Percentiles rank a stretch among this genome's conserved stretches.
phyloP scores from a whole-genome alignment of 306 rosid species.

The Vachellia collinsii region DNA sequence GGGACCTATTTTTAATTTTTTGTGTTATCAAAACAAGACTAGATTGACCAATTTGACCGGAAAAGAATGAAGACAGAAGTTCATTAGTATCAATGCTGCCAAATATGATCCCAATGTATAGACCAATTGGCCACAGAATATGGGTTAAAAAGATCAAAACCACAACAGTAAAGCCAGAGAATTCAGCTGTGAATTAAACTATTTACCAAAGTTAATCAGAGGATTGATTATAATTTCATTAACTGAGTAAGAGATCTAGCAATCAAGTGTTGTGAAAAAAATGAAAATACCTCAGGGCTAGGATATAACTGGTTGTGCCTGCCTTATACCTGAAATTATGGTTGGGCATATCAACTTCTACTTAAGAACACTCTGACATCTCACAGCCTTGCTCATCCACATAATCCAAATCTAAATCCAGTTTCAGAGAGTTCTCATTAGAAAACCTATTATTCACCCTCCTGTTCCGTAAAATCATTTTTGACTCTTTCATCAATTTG shows the following conservation, averaged over 20 bases:
- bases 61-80: background rate
- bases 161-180: background rate
- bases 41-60: no score
- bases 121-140: background rate
- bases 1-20: no score
- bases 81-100: background rate
- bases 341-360: background rate
- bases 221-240: background rate
- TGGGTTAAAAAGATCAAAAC: background rate
- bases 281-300: slow-evolving; percentile 30
- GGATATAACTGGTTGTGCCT: background rate
- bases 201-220: slow-evolving; percentile 14
- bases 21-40: no score
- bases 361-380: slow-evolving; percentile 36
- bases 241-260: background rate
- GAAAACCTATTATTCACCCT: slow-evolving; percentile 53
- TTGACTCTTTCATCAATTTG: slow-evolving; percentile 67
- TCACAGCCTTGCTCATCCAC: slow-evolving; percentile 44
- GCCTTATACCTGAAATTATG: background rate
- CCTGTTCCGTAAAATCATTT: slow-evolving; percentile 56
- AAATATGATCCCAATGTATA: background rate
- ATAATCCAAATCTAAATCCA: slow-evolving; percentile 48
- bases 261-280: background rate
- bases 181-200: slow-evolving; percentile 19
- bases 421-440: slow-evolving; percentile 24